Evolutionary conservation across 176 grass and related monocot genomes (phyloP).

Genomic region (Triticum aestivum): DNA sequence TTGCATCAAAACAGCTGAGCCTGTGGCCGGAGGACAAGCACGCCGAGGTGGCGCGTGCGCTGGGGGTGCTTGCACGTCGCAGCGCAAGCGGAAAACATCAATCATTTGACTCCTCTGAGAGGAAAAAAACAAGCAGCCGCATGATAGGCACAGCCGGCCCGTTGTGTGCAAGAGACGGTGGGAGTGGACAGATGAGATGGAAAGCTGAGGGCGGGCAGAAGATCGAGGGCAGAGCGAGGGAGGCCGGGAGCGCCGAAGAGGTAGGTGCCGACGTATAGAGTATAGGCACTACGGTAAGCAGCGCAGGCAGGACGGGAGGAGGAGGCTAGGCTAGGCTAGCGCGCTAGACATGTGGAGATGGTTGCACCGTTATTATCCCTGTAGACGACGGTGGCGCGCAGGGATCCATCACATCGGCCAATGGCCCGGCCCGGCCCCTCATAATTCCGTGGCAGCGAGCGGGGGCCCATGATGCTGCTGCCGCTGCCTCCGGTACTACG

Average conservation of each 20-base stretch:
- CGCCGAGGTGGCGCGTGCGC: neutral
- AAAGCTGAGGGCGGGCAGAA: conserved; percentile 7
- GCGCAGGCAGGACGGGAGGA: neutral
- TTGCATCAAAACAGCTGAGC: neutral
- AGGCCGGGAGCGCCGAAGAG: neutral
- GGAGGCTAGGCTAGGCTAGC: neutral
- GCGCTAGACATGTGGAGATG: conserved; percentile 19
- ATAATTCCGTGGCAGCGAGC: conserved; percentile 24
- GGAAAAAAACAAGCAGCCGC: neutral
- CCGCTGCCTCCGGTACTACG: neutral
- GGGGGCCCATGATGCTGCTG: neutral
- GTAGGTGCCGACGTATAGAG: neutral
- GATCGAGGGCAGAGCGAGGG: neutral
- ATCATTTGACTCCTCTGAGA: conserved; percentile 29
- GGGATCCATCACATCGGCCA: conserved; percentile 39
- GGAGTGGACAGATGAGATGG: conserved; percentile 38
- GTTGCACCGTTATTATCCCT: conserved; percentile 50
- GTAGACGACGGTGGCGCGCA: conserved; percentile 29
- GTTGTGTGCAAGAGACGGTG: conserved; percentile 15
- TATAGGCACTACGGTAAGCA: neutral
- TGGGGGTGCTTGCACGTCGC: neutral
- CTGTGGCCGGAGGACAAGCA: neutral
- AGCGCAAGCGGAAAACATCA: conserved; percentile 3
- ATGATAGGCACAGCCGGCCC: neutral
- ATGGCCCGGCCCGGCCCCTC: neutral